phyloP scores from a whole-genome alignment of 129 eudicot species.

The Tagetes patula region DNA sequence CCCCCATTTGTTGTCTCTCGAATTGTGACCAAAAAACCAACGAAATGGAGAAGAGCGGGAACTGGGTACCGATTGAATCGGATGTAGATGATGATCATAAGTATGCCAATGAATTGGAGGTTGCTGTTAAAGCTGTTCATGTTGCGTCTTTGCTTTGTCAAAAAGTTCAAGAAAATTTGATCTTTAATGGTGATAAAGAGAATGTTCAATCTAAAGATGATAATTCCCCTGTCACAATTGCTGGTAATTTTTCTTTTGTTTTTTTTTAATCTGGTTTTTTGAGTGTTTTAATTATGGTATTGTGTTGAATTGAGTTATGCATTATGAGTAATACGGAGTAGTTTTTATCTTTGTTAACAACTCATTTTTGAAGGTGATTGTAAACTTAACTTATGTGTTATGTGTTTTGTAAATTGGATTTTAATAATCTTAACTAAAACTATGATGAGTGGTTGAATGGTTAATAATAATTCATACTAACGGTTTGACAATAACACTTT shows the following conservation, averaged over 20 bases:
- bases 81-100: slow-evolving; percentile 26
- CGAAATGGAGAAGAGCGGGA: slow-evolving; percentile 38
- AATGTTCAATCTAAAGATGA: slow-evolving; percentile 80
- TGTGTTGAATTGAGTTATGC: not conserved
- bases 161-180: slow-evolving; percentile 58
- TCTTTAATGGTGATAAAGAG: slow-evolving; percentile 37
- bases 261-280: slow-evolving; percentile 9
- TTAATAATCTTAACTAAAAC: too few relatives aligned
- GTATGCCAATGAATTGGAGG: slow-evolving; percentile 60
- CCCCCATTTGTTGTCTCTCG: slow-evolving; percentile 33
- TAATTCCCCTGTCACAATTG: slow-evolving; percentile 82
- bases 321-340: not conserved
- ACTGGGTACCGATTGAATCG: slow-evolving; percentile 23
- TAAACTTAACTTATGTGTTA: too few relatives aligned
- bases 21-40: slow-evolving; percentile 33
- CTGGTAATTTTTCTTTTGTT: slow-evolving; percentile 42
- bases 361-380: too few relatives aligned
- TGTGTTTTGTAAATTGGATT: too few relatives aligned
- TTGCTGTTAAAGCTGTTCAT: slow-evolving; percentile 89
- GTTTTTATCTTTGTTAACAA: too few relatives aligned
- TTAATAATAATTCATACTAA: too few relatives aligned
- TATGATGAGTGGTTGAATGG: too few relatives aligned
- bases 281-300: not conserved
- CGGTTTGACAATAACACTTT: too few relatives aligned
- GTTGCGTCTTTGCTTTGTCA: slow-evolving; percentile 78